phyloP scores from a whole-genome alignment of 2,329 filamentous ascomycete genomes.

The Pseudocercospora fijiensis region DNA sequence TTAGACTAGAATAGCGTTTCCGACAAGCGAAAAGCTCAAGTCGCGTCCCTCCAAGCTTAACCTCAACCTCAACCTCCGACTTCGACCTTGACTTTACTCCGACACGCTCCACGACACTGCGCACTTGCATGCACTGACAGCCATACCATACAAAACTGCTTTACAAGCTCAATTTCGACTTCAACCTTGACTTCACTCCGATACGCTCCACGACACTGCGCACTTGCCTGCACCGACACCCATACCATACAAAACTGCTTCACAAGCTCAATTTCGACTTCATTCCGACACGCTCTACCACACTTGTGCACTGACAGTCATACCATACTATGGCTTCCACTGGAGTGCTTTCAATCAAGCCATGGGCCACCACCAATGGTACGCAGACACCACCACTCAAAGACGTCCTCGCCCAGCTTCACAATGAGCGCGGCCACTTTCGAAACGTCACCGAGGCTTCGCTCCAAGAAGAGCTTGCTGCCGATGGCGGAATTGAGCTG shows the following conservation, averaged over 20 bases:
- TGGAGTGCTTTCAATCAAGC: conserved; percentile 59
- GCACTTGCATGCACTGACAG: not conserved
- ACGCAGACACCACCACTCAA: conserved; percentile 60
- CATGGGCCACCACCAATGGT: conserved; percentile 58
- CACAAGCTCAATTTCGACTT: not conserved
- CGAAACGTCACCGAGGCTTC: conserved; percentile 73
- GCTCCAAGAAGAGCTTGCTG: conserved; percentile 66
- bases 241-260: no score
- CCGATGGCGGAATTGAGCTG: conserved; percentile 42
- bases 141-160: conserved; percentile 5
- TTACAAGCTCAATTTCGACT: not conserved
- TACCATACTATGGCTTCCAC: conserved; percentile 16
- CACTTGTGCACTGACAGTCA: not conserved
- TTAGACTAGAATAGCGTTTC: conserved; percentile 1
- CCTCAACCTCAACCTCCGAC: not conserved
- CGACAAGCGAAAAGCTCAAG: not conserved
- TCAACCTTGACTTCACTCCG: not conserved
- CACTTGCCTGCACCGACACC: no score
- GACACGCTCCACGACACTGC: not conserved
- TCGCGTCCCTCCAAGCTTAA: not conserved
- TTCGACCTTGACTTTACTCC: not conserved
- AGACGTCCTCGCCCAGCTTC: conserved; percentile 76
- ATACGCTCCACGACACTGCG: not conserved
- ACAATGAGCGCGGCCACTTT: conserved; percentile 76
- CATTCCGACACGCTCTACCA: not conserved